Conservation (phyloP, 371 early-diverging fungal species). For the Mortierella sp. region DNA sequence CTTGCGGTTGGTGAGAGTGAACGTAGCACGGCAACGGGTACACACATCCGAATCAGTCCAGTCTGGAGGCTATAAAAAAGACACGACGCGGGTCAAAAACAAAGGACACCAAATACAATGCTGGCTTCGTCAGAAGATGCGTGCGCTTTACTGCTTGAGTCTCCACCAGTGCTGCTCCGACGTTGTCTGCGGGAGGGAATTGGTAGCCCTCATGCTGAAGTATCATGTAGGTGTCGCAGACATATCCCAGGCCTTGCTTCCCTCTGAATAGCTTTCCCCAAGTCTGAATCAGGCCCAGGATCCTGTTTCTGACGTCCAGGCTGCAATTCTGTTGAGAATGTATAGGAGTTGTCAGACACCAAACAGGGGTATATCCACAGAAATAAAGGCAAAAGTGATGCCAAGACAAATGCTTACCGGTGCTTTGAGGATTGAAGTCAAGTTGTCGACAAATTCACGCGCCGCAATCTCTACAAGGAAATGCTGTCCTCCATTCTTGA, state of each 20-base stretch:
- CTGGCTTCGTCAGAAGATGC: no score
- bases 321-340: conserved; percentile 61
- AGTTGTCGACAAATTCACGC: conserved; percentile 89
- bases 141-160: conserved; percentile 34
- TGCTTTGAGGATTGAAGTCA: conserved; percentile 72
- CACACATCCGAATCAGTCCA: conserved; percentile 96
- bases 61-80: conserved; percentile 81
- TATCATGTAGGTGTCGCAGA: conserved; percentile 77
- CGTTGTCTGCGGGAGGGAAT: conserved; percentile 48
- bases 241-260: conserved; percentile 78
- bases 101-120: no score
- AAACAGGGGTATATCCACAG: neutral
- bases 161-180: conserved; percentile 44
- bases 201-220: conserved; percentile 78
- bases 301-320: conserved; percentile 78
- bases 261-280: conserved; percentile 89
- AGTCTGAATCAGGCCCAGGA: conserved; percentile 82
- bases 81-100: neutral
- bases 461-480: conserved; percentile 90
- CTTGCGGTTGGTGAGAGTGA: conserved; percentile 94
- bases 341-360: neutral
- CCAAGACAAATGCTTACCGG: conserved; percentile 60
- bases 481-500: conserved; percentile 92
- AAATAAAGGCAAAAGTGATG: neutral
- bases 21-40: conserved; percentile 89